Evolutionary conservation across 1,139 yeast species (phyloP), one percentile per base, ranked within the genome.

Genomic region (Diutina siamensis): DNA sequence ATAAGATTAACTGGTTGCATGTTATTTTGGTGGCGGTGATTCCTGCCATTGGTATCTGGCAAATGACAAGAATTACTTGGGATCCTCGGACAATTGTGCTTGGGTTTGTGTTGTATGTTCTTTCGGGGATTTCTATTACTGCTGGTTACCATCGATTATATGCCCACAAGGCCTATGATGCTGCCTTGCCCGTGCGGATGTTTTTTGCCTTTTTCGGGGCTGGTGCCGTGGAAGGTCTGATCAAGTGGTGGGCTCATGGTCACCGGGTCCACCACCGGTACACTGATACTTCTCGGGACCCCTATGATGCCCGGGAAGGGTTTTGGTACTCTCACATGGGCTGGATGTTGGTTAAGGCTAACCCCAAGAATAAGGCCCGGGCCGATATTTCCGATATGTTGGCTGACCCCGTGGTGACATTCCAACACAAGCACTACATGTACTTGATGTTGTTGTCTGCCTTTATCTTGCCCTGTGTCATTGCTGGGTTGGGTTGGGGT

Each of bases 231-330:
- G 95, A 92, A 68, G 98, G 98, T 54, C 88, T 97, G 45, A 83
- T 89, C 64, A 88, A 92, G 68, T 94, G 98, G 98, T 92, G 98
- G 98, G 81, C 94, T 47, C 96, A 92, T 63, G 83, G 94, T 47
- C 98, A 92, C 71, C 81, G 98, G 72, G 78, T 94, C 52, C 98
- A 92, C 69, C 98, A 92, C 72, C 78, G 98, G 67, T 92, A 83
- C 72, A 92, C 97, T 15, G 98, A 92, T 68, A 92, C 98, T 44
- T 74, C 80, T 51, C 83, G 95, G 74, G 98, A 92, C 65, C 98
- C 98, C 47, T 94, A 92, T 65, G 95, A 88, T 60, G 98, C 97
- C 45, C 81, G 95, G 70, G 77, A 78, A 57, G 98, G 98, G 22
- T 84, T 92, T 68, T 86, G 94, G 94, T 89, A 74, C 68, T 81